Percentiles rank a stretch among this genome's conserved stretches.
Evolutionary conservation across 73 alveolate genomes (phyloP).

Genomic region (Paramecium octaurelia): DNA sequence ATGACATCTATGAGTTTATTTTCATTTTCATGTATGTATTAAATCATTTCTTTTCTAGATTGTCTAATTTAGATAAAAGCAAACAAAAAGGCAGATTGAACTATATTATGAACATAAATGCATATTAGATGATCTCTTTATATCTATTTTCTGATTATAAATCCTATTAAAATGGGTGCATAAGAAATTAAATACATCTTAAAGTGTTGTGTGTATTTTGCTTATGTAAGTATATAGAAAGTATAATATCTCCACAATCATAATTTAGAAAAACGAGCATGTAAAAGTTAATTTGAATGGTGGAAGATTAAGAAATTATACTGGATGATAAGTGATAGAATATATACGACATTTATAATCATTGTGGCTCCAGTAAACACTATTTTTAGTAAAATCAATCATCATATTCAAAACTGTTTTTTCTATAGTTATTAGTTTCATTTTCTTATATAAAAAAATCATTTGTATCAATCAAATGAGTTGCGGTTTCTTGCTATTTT

Average conservation of each 20-base stretch:
- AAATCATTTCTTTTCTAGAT: neutral
- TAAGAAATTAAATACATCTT: neutral
- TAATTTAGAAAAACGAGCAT: neutral
- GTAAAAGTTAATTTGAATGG: no score
- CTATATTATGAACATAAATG: neutral
- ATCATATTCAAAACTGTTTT: constrained; percentile 1
- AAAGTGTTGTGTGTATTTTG: neutral
- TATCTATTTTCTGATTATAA: neutral
- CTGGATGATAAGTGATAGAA: neutral
- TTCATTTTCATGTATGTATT: no score
- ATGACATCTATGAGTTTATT: no score
- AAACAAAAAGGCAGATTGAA: neutral
- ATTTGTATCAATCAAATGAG: neutral
- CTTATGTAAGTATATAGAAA: neutral
- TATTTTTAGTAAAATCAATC: neutral
- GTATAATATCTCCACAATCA: neutral
- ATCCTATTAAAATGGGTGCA: neutral
- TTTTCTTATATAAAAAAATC: constrained; percentile 6
- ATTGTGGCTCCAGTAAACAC: neutral
- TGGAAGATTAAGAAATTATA: neutral
- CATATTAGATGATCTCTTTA: neutral
- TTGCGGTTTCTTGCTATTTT: neutral
- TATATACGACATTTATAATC: neutral
- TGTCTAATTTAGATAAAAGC: neutral
- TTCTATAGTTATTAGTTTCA: constrained; percentile 19